These are phyloP conservation scores for Penium margaritaceum DNA, from an alignment of 139 green algal genomes.

Conservation along the genomic window DNA sequence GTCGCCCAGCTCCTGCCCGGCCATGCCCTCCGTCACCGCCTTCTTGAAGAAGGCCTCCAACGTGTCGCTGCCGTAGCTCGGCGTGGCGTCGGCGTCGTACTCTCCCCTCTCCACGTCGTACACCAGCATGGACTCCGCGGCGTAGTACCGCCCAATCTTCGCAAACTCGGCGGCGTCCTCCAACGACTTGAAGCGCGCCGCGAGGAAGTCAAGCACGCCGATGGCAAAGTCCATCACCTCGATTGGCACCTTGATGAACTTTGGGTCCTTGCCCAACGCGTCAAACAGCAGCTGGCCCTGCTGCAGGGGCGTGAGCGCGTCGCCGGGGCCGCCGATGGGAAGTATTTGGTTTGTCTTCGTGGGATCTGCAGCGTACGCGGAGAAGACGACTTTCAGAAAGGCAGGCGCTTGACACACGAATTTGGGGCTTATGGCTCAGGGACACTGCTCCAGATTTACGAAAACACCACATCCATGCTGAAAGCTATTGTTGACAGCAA, in stretches of 20 bases:
- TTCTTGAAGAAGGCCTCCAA: slow-evolving; percentile 69
- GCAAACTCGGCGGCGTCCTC: slow-evolving; percentile 81
- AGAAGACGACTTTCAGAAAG: too few species aligned
- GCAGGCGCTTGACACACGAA: too few species aligned
- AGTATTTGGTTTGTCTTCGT: slow-evolving; percentile 64
- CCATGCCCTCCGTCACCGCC: slow-evolving; percentile 40
- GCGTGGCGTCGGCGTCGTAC: slow-evolving; percentile 79
- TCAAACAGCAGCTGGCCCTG: slow-evolving; percentile 90
- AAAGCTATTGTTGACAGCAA: too few species aligned
- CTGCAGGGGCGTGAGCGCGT: slow-evolving; percentile 74
- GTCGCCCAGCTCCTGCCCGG: slow-evolving; percentile 46
- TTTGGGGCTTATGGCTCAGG: too few species aligned
- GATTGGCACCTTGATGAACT: slow-evolving; percentile 84
- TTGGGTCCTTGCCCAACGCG: slow-evolving; percentile 68
- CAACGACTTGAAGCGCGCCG: slow-evolving; percentile 71
- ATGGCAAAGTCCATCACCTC: slow-evolving; percentile 95
- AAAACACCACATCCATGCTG: too few species aligned
- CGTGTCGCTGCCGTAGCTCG: slow-evolving; percentile 85
- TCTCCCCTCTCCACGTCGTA: slow-evolving; percentile 61
- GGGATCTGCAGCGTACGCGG: background rate
- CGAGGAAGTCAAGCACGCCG: slow-evolving; percentile 65
- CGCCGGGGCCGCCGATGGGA: slow-evolving; percentile 87
- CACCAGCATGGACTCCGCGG: slow-evolving; percentile 92
- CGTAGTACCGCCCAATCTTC: slow-evolving; percentile 94
- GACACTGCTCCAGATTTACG: too few species aligned